These are phyloP conservation scores for Petunia axillaris DNA, from an alignment of 257 asterid species.

Conservation along the genomic window DNA sequence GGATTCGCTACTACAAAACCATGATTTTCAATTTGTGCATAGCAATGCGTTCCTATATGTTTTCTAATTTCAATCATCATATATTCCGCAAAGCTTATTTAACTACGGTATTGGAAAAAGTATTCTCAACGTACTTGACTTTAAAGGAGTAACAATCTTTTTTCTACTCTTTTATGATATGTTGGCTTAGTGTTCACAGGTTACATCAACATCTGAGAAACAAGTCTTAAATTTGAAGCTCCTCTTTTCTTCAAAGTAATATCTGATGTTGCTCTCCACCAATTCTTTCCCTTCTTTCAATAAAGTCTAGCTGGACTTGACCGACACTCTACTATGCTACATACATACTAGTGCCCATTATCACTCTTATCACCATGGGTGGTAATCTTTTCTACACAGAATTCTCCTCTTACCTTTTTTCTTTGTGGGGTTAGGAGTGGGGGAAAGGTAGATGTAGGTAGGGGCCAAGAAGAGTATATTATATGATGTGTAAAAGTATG, in stretches of 20 bases:
- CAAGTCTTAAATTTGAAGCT: constrained; percentile 17
- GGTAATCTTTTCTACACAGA: neutral
- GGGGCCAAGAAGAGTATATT: neutral
- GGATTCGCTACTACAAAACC: too few relatives aligned
- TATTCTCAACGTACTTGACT: too few relatives aligned
- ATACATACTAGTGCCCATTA: neutral
- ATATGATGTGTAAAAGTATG: neutral
- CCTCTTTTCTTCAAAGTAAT: constrained; percentile 26
- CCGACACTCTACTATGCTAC: constrained; percentile 29
- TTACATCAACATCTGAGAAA: constrained; percentile 1
- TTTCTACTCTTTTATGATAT: too few relatives aligned
- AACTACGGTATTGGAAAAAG: too few relatives aligned
- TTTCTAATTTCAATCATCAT: too few relatives aligned
- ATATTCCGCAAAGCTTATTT: too few relatives aligned
- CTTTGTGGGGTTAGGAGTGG: neutral
- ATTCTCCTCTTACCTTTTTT: neutral
- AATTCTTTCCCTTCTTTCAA: constrained; percentile 33
- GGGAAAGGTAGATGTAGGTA: neutral
- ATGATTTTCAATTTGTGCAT: too few relatives aligned
- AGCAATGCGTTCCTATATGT: too few relatives aligned
- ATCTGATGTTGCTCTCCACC: constrained; percentile 52
- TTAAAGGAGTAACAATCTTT: too few relatives aligned
- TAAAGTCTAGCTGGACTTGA: constrained; percentile 34
- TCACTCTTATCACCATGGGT: neutral
- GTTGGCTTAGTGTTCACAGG: neutral